Conservation (phyloP, 129 eudicot genomes). For the Centella asiatica region DNA sequence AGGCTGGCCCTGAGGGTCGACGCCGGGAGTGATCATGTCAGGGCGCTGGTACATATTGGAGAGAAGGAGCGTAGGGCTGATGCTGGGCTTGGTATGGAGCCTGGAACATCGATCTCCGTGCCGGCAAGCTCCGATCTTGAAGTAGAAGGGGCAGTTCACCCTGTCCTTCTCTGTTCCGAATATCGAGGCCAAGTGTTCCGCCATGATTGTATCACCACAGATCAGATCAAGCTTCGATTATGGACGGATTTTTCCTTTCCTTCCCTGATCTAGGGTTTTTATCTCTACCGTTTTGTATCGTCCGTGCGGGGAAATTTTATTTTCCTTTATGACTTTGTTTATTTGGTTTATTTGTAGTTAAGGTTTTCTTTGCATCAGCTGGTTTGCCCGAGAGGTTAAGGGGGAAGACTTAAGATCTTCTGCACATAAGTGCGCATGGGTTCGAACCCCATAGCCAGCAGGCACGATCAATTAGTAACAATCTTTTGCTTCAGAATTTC, state of each 20-base stretch:
- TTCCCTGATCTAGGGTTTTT: no score
- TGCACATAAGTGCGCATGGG: conserved; percentile 99
- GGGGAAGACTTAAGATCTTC: conserved; percentile 98
- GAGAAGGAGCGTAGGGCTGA: conserved; percentile 7
- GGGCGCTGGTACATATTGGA: conserved; percentile 16
- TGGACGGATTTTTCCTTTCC: no score
- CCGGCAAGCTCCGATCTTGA: conserved; percentile 9
- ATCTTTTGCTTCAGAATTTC: no score
- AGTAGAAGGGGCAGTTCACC: conserved; percentile 12
- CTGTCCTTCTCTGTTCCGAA: conserved; percentile 9
- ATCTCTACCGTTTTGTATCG: no score
- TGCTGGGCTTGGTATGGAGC: conserved; percentile 13
- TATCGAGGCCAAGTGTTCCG: conserved; percentile 4
- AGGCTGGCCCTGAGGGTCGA: conserved; percentile 15
- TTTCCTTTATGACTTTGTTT: no score
- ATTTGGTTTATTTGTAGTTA: no score
- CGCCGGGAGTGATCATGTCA: conserved; percentile 13
- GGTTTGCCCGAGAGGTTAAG: conserved; percentile 99
- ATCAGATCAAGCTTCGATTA: no score
- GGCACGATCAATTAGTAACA: no score
- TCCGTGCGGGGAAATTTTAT: no score
- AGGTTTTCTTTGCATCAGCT: no score
- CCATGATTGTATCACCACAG: no score
- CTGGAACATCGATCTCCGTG: conserved; percentile 11
- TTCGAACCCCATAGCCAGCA: conserved; percentile 89